Percentiles rank a stretch among this genome's conserved stretches.
Evolutionary conservation across 2,329 filamentous ascomycete genomes (phyloP).

Genomic region (Aulographum hederae): DNA sequence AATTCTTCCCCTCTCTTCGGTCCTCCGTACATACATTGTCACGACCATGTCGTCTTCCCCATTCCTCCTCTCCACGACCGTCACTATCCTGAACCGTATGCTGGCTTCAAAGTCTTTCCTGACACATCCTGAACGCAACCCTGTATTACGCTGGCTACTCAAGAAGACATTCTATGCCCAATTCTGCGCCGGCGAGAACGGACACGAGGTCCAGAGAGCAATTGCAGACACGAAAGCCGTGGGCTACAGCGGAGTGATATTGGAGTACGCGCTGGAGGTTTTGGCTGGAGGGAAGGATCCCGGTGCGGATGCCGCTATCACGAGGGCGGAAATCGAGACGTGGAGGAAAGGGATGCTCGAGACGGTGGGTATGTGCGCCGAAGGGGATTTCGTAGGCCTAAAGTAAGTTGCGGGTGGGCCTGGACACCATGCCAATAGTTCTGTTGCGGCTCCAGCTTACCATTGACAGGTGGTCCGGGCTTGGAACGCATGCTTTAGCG

Average conservation of each 20-base stretch:
- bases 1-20: slow-evolving; percentile 44
- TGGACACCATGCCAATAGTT: neutral
- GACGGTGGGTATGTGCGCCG: slow-evolving; percentile 39
- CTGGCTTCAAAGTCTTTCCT: slow-evolving; percentile 49
- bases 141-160: slow-evolving; percentile 47
- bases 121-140: slow-evolving; percentile 60
- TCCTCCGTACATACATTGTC: slow-evolving; percentile 52
- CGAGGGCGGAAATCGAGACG: slow-evolving; percentile 42
- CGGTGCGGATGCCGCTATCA: slow-evolving; percentile 32
- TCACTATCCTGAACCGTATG: slow-evolving; percentile 48
- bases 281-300: slow-evolving; percentile 36
- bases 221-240: slow-evolving; percentile 48
- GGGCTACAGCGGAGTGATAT: slow-evolving; percentile 68
- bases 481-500: slow-evolving; percentile 54
- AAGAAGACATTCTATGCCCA: slow-evolving; percentile 79
- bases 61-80: slow-evolving; percentile 49
- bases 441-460: neutral
- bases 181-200: slow-evolving; percentile 71
- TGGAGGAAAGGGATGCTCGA: slow-evolving; percentile 62
- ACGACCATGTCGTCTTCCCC: slow-evolving; percentile 53
- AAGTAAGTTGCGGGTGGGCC: slow-evolving; percentile 28
- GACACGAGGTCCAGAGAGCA: slow-evolving; percentile 46
- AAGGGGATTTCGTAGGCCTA: slow-evolving; percentile 35
- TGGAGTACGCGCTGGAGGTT: slow-evolving; percentile 71
- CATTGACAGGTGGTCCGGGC: slow-evolving; percentile 54